phyloP scores from a whole-genome alignment of 768 basidiomycete species.

The Xerocomellus dryophilus region DNA sequence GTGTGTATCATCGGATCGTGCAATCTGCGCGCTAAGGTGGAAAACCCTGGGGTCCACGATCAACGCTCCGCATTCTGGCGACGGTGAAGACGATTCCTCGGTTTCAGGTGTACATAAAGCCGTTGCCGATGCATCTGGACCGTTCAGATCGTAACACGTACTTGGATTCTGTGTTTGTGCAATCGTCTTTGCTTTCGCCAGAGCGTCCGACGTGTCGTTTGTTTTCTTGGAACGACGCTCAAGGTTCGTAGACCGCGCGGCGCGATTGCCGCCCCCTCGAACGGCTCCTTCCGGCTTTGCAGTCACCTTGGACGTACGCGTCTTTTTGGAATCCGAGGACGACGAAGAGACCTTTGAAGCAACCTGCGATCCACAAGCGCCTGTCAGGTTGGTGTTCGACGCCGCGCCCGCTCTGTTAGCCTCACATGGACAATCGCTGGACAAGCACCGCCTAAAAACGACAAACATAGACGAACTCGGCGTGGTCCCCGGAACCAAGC shows the following conservation, averaged over 20 bases:
- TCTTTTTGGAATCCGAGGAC: neutral
- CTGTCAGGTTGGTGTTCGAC: neutral
- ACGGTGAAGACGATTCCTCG: neutral
- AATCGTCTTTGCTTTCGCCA: neutral
- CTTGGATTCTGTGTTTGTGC: neutral
- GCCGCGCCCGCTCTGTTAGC: neutral
- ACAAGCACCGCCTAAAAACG: slow-evolving; percentile 11
- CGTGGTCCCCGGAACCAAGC: neutral
- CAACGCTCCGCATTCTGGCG: neutral
- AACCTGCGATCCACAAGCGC: neutral
- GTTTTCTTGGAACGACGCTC: neutral
- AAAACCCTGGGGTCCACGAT: slow-evolving; percentile 11
- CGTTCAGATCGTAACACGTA: neutral
- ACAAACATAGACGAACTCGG: slow-evolving; percentile 4
- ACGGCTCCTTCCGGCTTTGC: neutral
- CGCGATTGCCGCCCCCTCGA: neutral
- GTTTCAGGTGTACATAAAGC: neutral
- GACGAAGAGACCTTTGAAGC: neutral
- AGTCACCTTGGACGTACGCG: neutral
- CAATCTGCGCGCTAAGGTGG: slow-evolving; percentile 6
- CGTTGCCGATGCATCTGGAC: neutral
- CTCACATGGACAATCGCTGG: slow-evolving; percentile 14
- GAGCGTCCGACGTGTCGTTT: neutral
- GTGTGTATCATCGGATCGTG: slow-evolving; percentile 1
- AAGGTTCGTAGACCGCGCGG: neutral